Evolutionary conservation across 2,329 filamentous ascomycete genomes (phyloP).

Genomic region (Colletotrichum sp.): DNA sequence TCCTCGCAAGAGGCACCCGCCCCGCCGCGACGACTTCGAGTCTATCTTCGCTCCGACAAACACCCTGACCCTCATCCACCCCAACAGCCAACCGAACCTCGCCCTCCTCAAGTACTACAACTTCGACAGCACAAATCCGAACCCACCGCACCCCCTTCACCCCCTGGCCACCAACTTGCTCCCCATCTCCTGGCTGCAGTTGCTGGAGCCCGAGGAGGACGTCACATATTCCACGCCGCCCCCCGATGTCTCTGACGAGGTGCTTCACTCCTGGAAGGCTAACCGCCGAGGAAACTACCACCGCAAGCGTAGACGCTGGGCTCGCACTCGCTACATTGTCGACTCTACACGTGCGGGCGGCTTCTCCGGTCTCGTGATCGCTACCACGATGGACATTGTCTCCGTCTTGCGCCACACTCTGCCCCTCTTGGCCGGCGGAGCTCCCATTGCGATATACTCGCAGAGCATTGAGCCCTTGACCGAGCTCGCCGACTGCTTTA

Average conservation of each 20-base stretch:
- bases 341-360: constrained; percentile 75
- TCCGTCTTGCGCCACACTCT: constrained; percentile 78
- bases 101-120: constrained; percentile 88
- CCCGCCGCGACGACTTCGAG: constrained; percentile 54
- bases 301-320: constrained; percentile 87
- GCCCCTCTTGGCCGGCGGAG: constrained; percentile 82
- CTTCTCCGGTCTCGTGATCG: constrained; percentile 84
- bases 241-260: constrained; percentile 59
- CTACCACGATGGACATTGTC: constrained; percentile 80
- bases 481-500: constrained; percentile 82
- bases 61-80: constrained; percentile 81
- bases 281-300: constrained; percentile 85
- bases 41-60: constrained; percentile 73
- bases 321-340: constrained; percentile 73
- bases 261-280: constrained; percentile 75
- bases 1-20: background rate
- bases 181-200: constrained; percentile 88
- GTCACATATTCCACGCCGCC: constrained; percentile 74
- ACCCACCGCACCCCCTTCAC: constrained; percentile 63
- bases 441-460: constrained; percentile 85
- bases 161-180: constrained; percentile 84
- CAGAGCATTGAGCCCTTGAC: constrained; percentile 81
- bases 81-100: constrained; percentile 86
- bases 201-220: constrained; percentile 79
- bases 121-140: constrained; percentile 74